phyloP scores from a whole-genome alignment of 257 asterid genomes.

The Solanum okadae region DNA sequence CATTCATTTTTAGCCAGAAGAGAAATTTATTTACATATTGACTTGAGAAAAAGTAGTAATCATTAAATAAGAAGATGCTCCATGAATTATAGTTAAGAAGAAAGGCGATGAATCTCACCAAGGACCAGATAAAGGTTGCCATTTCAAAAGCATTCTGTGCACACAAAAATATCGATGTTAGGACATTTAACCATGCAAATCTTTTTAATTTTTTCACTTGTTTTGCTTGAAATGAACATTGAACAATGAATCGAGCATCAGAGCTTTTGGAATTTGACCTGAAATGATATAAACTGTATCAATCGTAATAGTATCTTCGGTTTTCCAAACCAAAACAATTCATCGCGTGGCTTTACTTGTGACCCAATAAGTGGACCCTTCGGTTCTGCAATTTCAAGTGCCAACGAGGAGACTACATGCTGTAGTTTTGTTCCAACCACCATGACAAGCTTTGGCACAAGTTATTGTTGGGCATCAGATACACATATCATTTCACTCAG shows the following conservation, averaged over 20 bases:
- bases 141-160: conserved; percentile 92
- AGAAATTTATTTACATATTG: background rate
- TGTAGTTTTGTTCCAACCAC: conserved; percentile 87
- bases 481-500: background rate
- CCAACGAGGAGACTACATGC: conserved; percentile 77
- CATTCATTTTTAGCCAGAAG: background rate
- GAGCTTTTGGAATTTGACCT: conserved; percentile 29
- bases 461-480: conserved; percentile 8
- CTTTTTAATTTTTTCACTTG: background rate
- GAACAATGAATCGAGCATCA: background rate
- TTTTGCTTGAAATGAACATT: background rate
- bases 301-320: conserved; percentile 66
- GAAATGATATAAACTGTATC: conserved; percentile 84
- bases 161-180: background rate
- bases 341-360: conserved; percentile 83
- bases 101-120: conserved; percentile 37
- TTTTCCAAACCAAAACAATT: conserved; percentile 80
- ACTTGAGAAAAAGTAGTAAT: background rate
- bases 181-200: background rate
- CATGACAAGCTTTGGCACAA: conserved; percentile 58
- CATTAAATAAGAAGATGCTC: background rate
- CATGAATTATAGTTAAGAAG: background rate
- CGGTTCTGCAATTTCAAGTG: conserved; percentile 71
- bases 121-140: conserved; percentile 90
- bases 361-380: conserved; percentile 33